Base-by-base conservation (phyloP, 2,329 filamentous ascomycete genomes). In the Tricladium varicosporioides region DNA sequence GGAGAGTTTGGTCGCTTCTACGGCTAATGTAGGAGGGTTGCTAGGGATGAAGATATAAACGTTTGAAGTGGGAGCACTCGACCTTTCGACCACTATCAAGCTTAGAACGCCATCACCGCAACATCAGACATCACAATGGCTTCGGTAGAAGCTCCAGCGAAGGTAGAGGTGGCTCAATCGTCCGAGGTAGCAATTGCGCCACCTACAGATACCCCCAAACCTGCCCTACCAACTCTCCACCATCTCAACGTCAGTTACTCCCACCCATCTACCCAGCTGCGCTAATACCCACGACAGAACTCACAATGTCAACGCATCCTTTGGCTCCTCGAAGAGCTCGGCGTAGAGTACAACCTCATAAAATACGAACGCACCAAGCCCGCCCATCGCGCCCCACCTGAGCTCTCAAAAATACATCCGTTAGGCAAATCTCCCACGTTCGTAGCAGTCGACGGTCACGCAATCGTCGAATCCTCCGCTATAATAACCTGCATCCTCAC, bases 351-450 rank as follows among this genome's bases (percentile, higher is more conserved):
- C 73, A 83, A 92, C 60, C 44, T 65, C 36, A 78, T 87, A 51
- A 92, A 87, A 77, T 89, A 89, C 72, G 22, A 44, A 10, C 87
- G 92, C 53, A 61, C 74, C 74, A 57, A 80, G 77, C 22, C 22
- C 22, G 22, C 22, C 22, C 22, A 27, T 67, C 78, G 88, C 13
- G 92, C 92, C 0, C 90, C 91, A 1, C 76, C 84, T 0, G 87
- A 89, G 67, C 80, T 96, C 46, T 22, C 51, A 16, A 84, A 87
- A n/a, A n/a, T 54, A 33, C 49, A 52, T 67, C 88, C 89, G 0
- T 79, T 96, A 2, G 92, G 92, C 63, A 96, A 95, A 71, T 91
- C 90, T 1, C 92, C 92, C 0, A 75, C 91, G 46, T 75, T 97
- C 63, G 62, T 69, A 43, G 68, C 69, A 18, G 57, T 60, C n/a